Evolutionary conservation across 2,329 filamentous ascomycete genomes (phyloP), one percentile per base, ranked within the genome.

Genomic region (Magnaporthiopsis rhizophila): DNA sequence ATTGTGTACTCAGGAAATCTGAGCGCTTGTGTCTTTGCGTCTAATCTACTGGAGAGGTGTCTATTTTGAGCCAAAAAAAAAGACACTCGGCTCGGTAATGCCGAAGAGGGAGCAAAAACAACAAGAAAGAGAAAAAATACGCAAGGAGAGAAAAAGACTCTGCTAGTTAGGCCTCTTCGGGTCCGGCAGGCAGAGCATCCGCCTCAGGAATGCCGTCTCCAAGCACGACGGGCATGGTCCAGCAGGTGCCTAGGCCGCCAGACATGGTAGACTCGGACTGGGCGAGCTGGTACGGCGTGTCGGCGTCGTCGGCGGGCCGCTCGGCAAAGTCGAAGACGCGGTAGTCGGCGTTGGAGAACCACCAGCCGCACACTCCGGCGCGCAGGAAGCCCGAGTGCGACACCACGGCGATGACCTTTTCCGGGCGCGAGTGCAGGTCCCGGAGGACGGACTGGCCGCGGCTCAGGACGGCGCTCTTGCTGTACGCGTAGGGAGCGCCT

Each of bases 311-410:
- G 2, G 73, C 67, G 57, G 53, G 50, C 24, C 30, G 62, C 61
- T 70, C 71, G 13, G 71, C 78, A 67, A 86, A 85, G 24, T 84
- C 80, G 69, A 89, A 89, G 36, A 89, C 76, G 15, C 87, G 80
- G 72, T 86, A 89, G 69, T 89, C 87, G 13, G 82, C 83, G 67
- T 89, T 89, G 71, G 81, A 83, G 69, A 78, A 86, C 76, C 77
- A 83, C 67, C 76, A 77, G 2, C 85, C 82, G 11, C 79, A 80
- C 9, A 89, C 80, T 11, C 80, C 84, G 3, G 78, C 72, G n/a
- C 86, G 76, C 66, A 89, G 69, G 71, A 89, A 89, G 0, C 81
- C 85, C 2, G 86, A 85, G 74, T 89, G 87, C 1, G 83, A 84
- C 4, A 90, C 86, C 0, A 89, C 86, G 12, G 87, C 79, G 64